Evolutionary conservation across 768 basidiomycete species (phyloP).

Genomic region (Pleurotus djamor): DNA sequence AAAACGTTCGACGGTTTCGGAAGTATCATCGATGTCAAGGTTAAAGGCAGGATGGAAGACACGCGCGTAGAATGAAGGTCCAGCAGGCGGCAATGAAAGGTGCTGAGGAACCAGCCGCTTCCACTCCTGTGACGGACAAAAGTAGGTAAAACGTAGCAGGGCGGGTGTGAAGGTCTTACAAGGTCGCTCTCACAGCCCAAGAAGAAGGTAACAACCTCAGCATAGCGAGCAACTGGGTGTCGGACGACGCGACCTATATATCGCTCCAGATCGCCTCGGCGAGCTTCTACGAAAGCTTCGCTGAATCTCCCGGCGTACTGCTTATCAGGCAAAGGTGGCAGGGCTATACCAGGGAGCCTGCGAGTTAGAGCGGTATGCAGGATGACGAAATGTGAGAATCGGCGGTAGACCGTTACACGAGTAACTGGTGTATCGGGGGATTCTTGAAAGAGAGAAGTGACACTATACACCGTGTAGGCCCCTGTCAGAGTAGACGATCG

Average conservation of each 20-base stretch:
- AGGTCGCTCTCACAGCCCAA: slow-evolving; percentile 72
- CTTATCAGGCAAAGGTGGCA: slow-evolving; percentile 85
- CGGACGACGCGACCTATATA: slow-evolving; percentile 69
- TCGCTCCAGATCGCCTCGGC: slow-evolving; percentile 77
- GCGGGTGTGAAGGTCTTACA: slow-evolving; percentile 38
- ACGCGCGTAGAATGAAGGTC: slow-evolving; percentile 72
- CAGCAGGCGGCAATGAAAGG: slow-evolving; percentile 61
- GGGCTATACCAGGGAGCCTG: slow-evolving; percentile 70
- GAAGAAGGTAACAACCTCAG: slow-evolving; percentile 80
- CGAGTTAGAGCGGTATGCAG: slow-evolving; percentile 70
- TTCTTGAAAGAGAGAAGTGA: slow-evolving; percentile 69
- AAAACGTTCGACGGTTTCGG: slow-evolving; percentile 58
- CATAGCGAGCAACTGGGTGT: slow-evolving; percentile 76
- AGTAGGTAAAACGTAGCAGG: neutral
- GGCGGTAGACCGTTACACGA: slow-evolving; percentile 72
- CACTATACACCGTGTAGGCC: slow-evolving; percentile 71
- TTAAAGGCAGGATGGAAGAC: slow-evolving; percentile 88
- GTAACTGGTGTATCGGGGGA: slow-evolving; percentile 33
- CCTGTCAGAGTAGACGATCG: slow-evolving; percentile 62
- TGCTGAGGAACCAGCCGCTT: slow-evolving; percentile 59
- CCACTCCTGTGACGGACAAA: slow-evolving; percentile 59
- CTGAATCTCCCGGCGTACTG: slow-evolving; percentile 82
- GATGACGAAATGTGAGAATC: slow-evolving; percentile 83
- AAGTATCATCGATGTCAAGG: slow-evolving; percentile 70
- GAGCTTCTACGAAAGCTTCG: slow-evolving; percentile 78